Evolutionary conservation across 108 stramenopile genomes (phyloP).

Genomic region (Skeletonema menzelii): DNA sequence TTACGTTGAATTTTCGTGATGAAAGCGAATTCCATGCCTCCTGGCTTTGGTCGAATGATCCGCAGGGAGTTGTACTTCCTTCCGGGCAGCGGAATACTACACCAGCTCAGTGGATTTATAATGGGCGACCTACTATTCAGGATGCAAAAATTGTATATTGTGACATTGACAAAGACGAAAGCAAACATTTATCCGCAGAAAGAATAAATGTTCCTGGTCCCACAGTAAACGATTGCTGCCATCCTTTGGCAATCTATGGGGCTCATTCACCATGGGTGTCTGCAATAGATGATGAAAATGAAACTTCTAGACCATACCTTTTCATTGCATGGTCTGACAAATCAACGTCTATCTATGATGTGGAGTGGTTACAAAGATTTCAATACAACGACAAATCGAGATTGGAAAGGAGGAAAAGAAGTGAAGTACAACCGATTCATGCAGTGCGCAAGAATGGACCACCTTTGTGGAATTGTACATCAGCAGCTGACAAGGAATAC

Average conservation of each 20-base stretch:
- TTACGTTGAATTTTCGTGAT: background rate
- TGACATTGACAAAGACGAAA: constrained; percentile 3
- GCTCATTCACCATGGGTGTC: constrained; percentile 22
- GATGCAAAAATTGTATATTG: constrained; percentile 34
- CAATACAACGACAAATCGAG: constrained; percentile 40
- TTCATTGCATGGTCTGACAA: constrained; percentile 40
- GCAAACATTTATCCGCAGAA: background rate
- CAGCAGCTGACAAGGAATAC: constrained; percentile 20
- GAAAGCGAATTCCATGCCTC: constrained; percentile 50
- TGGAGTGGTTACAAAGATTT: constrained; percentile 53
- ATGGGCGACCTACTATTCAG: constrained; percentile 8
- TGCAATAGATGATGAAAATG: background rate
- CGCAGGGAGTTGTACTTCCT: constrained; percentile 48
- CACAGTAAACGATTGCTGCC: constrained; percentile 32
- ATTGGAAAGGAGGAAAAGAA: constrained; percentile 7
- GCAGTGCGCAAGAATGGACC: constrained; percentile 12
- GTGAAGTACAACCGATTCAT: constrained; percentile 36
- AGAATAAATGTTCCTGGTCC: constrained; percentile 30
- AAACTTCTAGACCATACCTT: constrained; percentile 23
- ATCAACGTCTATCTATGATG: constrained; percentile 50
- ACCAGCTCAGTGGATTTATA: constrained; percentile 41
- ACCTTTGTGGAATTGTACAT: constrained; percentile 7
- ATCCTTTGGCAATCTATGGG: constrained; percentile 41
- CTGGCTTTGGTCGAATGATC: constrained; percentile 83
- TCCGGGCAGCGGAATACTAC: constrained; percentile 66